Percentiles rank a stretch among this genome's conserved stretches.
Evolutionary conservation across 192 early-diverging fungal genomes (phyloP).

Genomic region (Chytriomyces sp.): DNA sequence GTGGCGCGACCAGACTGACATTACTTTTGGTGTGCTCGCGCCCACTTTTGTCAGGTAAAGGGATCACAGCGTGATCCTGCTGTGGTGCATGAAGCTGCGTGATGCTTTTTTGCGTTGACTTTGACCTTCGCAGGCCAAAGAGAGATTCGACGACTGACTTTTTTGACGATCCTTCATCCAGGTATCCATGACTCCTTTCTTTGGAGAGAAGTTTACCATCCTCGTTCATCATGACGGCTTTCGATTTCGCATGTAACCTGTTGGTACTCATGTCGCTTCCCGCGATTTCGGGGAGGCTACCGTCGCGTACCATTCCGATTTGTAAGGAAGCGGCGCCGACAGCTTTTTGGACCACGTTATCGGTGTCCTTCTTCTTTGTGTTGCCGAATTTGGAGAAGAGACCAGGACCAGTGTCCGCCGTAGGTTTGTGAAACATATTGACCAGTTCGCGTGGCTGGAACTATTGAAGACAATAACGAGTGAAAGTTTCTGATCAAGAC

Average conservation of each 20-base stretch:
- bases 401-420: background rate
- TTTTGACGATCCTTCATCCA: background rate
- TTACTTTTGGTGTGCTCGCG: background rate
- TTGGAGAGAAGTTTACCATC: conserved; percentile 5
- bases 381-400: background rate
- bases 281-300: background rate
- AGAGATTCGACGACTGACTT: conserved; percentile 9
- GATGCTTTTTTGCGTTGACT: background rate
- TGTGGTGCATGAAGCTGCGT: background rate
- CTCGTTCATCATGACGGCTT: conserved; percentile 4
- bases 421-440: background rate
- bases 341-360: background rate
- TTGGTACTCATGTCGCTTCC: background rate
- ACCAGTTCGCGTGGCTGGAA: no score
- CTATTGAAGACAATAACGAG: no score
- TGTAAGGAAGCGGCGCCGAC: background rate
- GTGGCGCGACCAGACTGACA: background rate
- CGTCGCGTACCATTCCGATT: background rate
- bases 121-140: conserved; percentile 4
- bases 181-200: background rate
- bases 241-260: background rate
- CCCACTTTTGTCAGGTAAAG: background rate
- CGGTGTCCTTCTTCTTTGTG: background rate
- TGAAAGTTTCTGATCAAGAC: background rate
- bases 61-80: background rate